phyloP scores from a whole-genome alignment of 139 green algal genomes.

The Chlamydomonas incerta region DNA sequence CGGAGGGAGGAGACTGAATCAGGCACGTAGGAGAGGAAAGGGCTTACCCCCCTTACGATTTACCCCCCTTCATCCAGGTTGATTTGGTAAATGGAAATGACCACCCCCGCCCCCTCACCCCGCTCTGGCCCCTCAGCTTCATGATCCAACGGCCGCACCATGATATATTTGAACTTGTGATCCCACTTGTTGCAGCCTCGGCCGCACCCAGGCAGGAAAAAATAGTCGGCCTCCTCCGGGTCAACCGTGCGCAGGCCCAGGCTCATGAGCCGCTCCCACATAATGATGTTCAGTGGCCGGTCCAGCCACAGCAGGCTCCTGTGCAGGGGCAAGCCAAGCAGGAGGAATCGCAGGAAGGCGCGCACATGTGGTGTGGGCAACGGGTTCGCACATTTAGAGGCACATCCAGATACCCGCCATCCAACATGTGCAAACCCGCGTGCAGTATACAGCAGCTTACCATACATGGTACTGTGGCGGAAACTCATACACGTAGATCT shows the following conservation, averaged over 20 bases:
- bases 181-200: constrained; percentile 34
- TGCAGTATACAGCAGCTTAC: background rate
- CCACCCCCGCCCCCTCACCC: too few species aligned
- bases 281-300: constrained; percentile 38
- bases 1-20: too few species aligned
- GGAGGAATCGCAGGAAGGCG: background rate
- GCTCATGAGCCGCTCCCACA: constrained; percentile 33
- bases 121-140: too few species aligned
- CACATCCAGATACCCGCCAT: too few species aligned
- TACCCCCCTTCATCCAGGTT: too few species aligned
- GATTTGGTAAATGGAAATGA: too few species aligned
- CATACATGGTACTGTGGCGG: constrained; percentile 22
- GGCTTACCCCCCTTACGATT: too few species aligned
- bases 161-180: constrained; percentile 30
- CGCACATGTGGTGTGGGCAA: background rate
- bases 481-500: constrained; percentile 43
- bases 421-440: too few species aligned
- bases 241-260: constrained; percentile 10
- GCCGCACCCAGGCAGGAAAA: constrained; percentile 30
- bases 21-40: too few species aligned
- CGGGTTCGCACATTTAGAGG: background rate
- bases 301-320: constrained; percentile 30
- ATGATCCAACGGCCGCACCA: too few species aligned
- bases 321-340: background rate
- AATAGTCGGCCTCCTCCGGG: constrained; percentile 31